Evolutionary conservation across 2,329 filamentous ascomycete species (phyloP).

Genomic region (Pseudogymnoascus verrucosus): DNA sequence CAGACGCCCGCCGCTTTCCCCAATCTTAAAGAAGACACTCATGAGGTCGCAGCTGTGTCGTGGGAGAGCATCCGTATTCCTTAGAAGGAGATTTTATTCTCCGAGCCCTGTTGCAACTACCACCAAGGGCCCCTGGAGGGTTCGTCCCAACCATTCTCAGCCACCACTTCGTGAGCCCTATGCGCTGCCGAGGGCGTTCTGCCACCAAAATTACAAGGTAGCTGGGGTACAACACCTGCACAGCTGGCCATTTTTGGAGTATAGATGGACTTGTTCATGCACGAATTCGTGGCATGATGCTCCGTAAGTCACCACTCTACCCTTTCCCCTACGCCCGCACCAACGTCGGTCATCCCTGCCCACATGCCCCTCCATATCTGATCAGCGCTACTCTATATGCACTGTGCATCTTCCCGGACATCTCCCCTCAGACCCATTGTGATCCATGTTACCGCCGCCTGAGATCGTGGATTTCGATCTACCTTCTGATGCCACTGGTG

Average conservation of each 20-base stretch:
- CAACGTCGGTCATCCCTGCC: slow-evolving; percentile 19
- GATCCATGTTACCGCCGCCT: slow-evolving; percentile 21
- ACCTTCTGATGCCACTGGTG: neutral
- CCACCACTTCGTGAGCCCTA: slow-evolving; percentile 1
- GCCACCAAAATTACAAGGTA: neutral
- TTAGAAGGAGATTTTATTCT: slow-evolving; percentile 5
- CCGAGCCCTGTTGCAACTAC: neutral
- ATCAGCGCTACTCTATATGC: slow-evolving; percentile 22
- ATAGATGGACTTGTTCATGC: slow-evolving; percentile 27
- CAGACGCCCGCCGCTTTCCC: neutral
- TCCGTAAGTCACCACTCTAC: slow-evolving; percentile 16
- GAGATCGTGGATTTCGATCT: slow-evolving; percentile 6
- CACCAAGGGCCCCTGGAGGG: neutral
- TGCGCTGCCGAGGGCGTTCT: neutral
- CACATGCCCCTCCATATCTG: slow-evolving; percentile 21
- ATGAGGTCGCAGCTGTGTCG: slow-evolving; percentile 5
- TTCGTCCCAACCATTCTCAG: slow-evolving; percentile 3
- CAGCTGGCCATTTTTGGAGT: neutral
- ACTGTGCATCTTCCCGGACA: slow-evolving; percentile 29
- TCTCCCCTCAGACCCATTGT: slow-evolving; percentile 18
- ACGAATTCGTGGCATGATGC: slow-evolving; percentile 27
- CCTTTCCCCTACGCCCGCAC: slow-evolving; percentile 21
- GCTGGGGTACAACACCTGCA: neutral
- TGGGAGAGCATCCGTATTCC: slow-evolving; percentile 8
- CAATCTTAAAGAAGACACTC: slow-evolving; percentile 6